These are phyloP conservation scores for Globisporangium carolinianum DNA, from an alignment of 352 stramenopile genomes.

Conservation along the genomic window DNA sequence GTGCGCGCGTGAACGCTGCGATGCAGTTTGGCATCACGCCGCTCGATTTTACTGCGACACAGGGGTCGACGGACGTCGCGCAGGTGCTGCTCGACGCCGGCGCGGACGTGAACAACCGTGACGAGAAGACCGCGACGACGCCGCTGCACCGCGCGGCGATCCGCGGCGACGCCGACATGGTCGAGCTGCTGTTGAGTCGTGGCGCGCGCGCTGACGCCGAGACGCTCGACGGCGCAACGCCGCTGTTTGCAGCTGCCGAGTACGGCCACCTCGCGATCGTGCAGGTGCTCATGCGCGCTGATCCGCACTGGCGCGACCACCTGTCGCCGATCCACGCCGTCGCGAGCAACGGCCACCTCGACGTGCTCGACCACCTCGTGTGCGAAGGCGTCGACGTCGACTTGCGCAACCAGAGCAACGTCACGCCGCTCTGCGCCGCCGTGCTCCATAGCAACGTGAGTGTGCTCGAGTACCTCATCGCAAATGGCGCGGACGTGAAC, in stretches of 20 bases:
- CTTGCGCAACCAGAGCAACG: slow-evolving; percentile 8
- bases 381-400: slow-evolving; percentile 8
- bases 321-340: slow-evolving; percentile 11
- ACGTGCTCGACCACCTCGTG: slow-evolving; percentile 12
- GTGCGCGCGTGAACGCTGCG: slow-evolving; percentile 6
- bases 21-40: slow-evolving; percentile 16
- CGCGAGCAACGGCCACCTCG: slow-evolving; percentile 13
- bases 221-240: slow-evolving; percentile 9
- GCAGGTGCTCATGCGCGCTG: slow-evolving; percentile 7
- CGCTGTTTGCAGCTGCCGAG: slow-evolving; percentile 12
- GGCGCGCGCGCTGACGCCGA: slow-evolving; percentile 8
- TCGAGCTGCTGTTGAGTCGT: slow-evolving; percentile 8
- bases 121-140: slow-evolving; percentile 14
- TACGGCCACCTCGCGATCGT: slow-evolving; percentile 12
- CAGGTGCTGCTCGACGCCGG: slow-evolving; percentile 11
- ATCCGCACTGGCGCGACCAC: slow-evolving; percentile 5
- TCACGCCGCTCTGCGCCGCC: slow-evolving; percentile 13
- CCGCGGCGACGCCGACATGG: slow-evolving; percentile 7
- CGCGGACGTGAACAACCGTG: slow-evolving; percentile 12
- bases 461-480: slow-evolving; percentile 11
- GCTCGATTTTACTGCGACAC: slow-evolving; percentile 7
- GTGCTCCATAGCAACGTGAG: slow-evolving; percentile 8
- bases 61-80: slow-evolving; percentile 10
- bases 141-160: slow-evolving; percentile 13
- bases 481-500: slow-evolving; percentile 15